phyloP scores from a whole-genome alignment of 2,329 filamentous ascomycete genomes.

The Alternaria triticimaculans region DNA sequence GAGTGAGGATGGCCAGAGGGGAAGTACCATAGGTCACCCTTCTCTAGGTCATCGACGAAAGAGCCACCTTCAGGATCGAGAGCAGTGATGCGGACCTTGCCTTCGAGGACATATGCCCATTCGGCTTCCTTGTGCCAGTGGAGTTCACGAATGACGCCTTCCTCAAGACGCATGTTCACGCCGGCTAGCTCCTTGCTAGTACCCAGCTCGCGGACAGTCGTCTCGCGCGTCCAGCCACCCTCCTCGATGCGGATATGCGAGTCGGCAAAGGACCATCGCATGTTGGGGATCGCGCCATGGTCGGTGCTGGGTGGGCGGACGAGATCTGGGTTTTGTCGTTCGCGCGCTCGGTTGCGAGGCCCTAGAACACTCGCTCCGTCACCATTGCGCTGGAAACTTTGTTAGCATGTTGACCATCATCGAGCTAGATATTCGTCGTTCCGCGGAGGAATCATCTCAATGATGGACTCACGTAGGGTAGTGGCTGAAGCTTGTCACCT shows the following conservation, averaged over 20 bases:
- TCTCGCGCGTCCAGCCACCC: slow-evolving; percentile 79
- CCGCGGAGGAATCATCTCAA: not conserved
- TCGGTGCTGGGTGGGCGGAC: slow-evolving; percentile 76
- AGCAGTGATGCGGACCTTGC: slow-evolving; percentile 73
- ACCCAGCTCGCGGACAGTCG: slow-evolving; percentile 69
- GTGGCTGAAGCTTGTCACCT: slow-evolving; percentile 66
- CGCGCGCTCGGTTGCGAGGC: slow-evolving; percentile 71
- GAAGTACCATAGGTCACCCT: slow-evolving; percentile 84
- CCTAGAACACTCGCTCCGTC: slow-evolving; percentile 71
- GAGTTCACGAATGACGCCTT: slow-evolving; percentile 75
- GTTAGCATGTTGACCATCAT: slow-evolving; percentile 13
- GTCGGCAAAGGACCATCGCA: slow-evolving; percentile 68
- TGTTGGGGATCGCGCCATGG: slow-evolving; percentile 71
- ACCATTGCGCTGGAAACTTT: slow-evolving; percentile 51
- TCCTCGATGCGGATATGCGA: slow-evolving; percentile 64
- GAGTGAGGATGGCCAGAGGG: slow-evolving; percentile 79
- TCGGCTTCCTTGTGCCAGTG: slow-evolving; percentile 85
- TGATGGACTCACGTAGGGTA: slow-evolving; percentile 56
- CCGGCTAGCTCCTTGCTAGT: slow-evolving; percentile 74
- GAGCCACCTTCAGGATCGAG: slow-evolving; percentile 77
- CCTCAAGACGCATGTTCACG: slow-evolving; percentile 78
- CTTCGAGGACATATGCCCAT: slow-evolving; percentile 77
- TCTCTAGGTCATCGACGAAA: slow-evolving; percentile 77
- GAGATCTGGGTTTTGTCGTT: slow-evolving; percentile 73
- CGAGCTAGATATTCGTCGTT: not conserved